Percentiles rank a stretch among this genome's conserved stretches.
Evolutionary conservation across 2,329 filamentous ascomycete genomes (phyloP).

Genomic region (Westerdykella sp.): DNA sequence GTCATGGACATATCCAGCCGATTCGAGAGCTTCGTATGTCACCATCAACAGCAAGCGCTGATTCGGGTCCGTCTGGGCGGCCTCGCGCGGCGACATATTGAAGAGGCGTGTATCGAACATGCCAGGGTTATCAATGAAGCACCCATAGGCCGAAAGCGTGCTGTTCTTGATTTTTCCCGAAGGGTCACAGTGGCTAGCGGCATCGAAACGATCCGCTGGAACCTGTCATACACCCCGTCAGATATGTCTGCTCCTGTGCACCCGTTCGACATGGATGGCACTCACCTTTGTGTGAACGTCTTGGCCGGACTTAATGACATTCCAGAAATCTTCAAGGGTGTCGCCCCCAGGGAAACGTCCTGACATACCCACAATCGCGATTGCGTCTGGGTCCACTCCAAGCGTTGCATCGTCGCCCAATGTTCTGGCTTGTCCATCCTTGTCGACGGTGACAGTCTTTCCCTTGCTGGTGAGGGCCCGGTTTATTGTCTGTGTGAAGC

Average conservation of each 20-base stretch:
- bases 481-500: too few species aligned
- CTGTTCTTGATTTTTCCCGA: slow-evolving; percentile 14
- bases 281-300: slow-evolving; percentile 24
- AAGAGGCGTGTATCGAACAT: slow-evolving; percentile 26
- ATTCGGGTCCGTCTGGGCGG: slow-evolving; percentile 22
- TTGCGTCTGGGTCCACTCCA: neutral
- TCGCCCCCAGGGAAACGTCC: slow-evolving; percentile 1
- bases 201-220: slow-evolving; percentile 3
- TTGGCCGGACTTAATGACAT: slow-evolving; percentile 22
- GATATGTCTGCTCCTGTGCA: neutral
- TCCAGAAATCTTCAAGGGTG: slow-evolving; percentile 1
- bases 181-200: slow-evolving; percentile 13
- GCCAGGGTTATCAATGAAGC: slow-evolving; percentile 20
- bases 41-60: slow-evolving; percentile 21
- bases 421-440: too few species aligned
- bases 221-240: neutral
- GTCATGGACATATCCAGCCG: slow-evolving; percentile 21
- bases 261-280: slow-evolving; percentile 28
- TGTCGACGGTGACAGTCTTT: too few species aligned
- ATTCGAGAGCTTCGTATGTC: slow-evolving; percentile 25
- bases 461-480: too few species aligned
- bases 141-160: slow-evolving; percentile 14
- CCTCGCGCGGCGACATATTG: slow-evolving; percentile 26
- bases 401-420: too few species aligned
- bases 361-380: slow-evolving; percentile 5